Evolutionary conservation across 805 yeast species (phyloP), one percentile per base, ranked within the genome.

Genomic region (Pachysolen tannophilus): DNA sequence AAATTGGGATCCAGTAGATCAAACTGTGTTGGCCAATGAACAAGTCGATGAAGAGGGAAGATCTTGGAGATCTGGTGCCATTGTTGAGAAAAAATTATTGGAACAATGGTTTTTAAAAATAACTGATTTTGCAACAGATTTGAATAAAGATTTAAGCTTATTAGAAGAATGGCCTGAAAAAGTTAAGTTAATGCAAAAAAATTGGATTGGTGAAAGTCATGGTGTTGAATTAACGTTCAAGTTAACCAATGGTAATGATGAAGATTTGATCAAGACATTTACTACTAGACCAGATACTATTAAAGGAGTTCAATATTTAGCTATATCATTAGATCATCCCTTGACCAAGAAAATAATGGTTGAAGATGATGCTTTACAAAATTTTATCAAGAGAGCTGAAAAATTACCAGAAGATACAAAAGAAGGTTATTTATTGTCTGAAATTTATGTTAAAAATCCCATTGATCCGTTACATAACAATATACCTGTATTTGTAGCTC

Each of bases 1-100:
- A 40, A 92, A 92, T 52, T 92, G 98, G 98, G 98, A 92, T 57
- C 98, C 98, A 0, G 74, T 92, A 0, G 98, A 92, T 49, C 73
- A 81, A 44, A 92, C 98, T 0, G 98, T 92, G 2, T 64, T 92
- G 40, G 98, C 98, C 2, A 92, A 82, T 53, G 98, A 92, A 58
- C 98, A 92, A 56, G 97, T 92, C 3, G 98, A 92, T 55, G 55
- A 79, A 2, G 72, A 84, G 30, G 98, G 98, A 1, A 66, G 78
- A 37, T 86, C 97, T 0, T 92, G 98, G 98, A 72, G 98, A 55
- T 86, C 96, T 2, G 98, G 98, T 4, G 98, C 97, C 0, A 40
- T 78, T 11, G 98, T 90, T 0, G 97, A 92, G 55, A 86, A 85
- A 56, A 69, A 67, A 41, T 59, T 74, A 34, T 63, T 92, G 30